These are phyloP conservation scores for Ziziphus jujuba DNA, from an alignment of 306 rosid genomes.

Conservation along the genomic window DNA sequence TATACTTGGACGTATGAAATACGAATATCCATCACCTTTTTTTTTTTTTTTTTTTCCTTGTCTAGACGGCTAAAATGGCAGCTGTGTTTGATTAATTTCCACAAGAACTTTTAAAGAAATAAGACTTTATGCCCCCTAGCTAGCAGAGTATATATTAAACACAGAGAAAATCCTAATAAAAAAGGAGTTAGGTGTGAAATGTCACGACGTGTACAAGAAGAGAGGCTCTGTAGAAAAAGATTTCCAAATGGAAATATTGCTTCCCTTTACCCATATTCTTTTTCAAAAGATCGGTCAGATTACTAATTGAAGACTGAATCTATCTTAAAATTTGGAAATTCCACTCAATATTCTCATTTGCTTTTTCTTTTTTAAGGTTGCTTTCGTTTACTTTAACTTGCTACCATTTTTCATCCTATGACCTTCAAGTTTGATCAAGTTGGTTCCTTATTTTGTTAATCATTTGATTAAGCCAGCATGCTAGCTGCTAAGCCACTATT, in stretches of 20 bases:
- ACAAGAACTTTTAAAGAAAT: too few species aligned
- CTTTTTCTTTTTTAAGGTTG: constrained; percentile 10
- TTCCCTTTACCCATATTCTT: neutral
- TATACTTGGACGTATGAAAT: too few species aligned
- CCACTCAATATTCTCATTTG: constrained; percentile 5
- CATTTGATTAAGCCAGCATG: too few species aligned
- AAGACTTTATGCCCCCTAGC: too few species aligned
- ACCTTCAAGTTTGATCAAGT: neutral
- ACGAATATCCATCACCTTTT: too few species aligned
- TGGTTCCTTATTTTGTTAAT: neutral
- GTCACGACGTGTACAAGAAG: too few species aligned
- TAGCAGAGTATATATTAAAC: too few species aligned
- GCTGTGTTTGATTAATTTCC: too few species aligned
- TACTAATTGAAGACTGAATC: constrained; percentile 13
- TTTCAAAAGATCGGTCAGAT: constrained; percentile 24
- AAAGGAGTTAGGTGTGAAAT: neutral
- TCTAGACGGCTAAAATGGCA: too few species aligned
- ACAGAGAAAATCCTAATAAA: too few species aligned
- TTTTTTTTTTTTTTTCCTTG: too few species aligned
- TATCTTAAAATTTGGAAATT: neutral
- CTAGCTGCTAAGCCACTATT: too few species aligned
- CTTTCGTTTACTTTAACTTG: constrained; percentile 9
- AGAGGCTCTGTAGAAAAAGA: neutral
- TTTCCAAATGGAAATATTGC: neutral
- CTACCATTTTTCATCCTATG: neutral